A percentile compares a stretch with the other conserved stretches of the same genome.
These are phyloP conservation scores for Microdochium paspali DNA, from an alignment of 2,329 filamentous ascomycete genomes.

Conservation along the genomic window DNA sequence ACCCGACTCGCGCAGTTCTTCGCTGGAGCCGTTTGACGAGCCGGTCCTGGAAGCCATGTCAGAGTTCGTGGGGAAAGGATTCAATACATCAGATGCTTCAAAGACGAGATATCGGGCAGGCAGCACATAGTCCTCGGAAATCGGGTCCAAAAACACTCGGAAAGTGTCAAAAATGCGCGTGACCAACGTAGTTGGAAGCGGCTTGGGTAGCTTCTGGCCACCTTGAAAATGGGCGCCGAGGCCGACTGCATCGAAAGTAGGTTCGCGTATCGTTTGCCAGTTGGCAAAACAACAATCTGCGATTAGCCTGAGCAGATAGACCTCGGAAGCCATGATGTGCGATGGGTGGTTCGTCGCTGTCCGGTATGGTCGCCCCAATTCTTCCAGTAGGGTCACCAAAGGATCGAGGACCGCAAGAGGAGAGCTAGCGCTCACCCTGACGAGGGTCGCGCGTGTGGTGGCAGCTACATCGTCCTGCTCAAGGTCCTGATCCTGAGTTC, in stretches of 20 bases:
- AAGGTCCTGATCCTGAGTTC: conserved; percentile 45
- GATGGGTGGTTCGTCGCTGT: conserved; percentile 41
- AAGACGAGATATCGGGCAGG: conserved; percentile 49
- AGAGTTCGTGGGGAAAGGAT: background rate
- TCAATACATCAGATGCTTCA: conserved; percentile 23
- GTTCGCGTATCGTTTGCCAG: conserved; percentile 31
- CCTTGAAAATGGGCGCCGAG: conserved; percentile 1
- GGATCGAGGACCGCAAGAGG: conserved; percentile 46
- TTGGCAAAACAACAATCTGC: conserved; percentile 56
- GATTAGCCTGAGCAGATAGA: conserved; percentile 53
- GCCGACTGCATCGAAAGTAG: background rate
- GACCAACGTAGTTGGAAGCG: conserved; percentile 41
- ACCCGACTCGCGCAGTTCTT: conserved; percentile 23
- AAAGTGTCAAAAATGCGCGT: conserved; percentile 44
- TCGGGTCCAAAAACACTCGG: conserved; percentile 47
- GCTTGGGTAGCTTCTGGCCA: conserved; percentile 18
- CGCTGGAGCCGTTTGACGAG: conserved; percentile 21
- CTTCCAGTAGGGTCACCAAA: conserved; percentile 48
- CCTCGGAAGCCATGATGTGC: conserved; percentile 54
- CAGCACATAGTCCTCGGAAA: conserved; percentile 46
- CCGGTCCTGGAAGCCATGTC: conserved; percentile 12
- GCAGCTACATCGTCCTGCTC: conserved; percentile 51
- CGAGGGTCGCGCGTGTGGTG: conserved; percentile 51
- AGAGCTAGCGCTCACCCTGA: conserved; percentile 47
- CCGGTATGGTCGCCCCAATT: conserved; percentile 45